Conservation (phyloP, 306 rosid genomes). For the Begonia masoniana region DNA sequence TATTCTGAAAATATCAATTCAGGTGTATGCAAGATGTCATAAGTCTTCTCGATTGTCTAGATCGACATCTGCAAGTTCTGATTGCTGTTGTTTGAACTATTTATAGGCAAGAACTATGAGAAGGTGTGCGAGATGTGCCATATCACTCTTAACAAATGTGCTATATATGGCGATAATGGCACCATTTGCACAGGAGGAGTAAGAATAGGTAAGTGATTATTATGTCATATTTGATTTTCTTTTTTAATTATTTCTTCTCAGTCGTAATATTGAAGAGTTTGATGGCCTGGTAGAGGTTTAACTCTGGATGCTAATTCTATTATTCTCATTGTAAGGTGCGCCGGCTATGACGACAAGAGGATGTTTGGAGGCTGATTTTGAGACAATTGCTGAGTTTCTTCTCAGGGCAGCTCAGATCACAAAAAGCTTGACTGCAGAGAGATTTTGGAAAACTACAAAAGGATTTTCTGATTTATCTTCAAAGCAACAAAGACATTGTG, state of each 20-base stretch:
- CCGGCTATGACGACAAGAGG: slow-evolving; percentile 95
- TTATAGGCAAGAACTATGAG: slow-evolving; percentile 63
- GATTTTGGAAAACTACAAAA: slow-evolving; percentile 48
- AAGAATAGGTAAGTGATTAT: slow-evolving; percentile 49
- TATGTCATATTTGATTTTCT: background rate
- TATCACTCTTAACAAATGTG: slow-evolving; percentile 61
- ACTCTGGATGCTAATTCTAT: background rate
- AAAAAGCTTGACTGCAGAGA: slow-evolving; percentile 27
- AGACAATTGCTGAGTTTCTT: slow-evolving; percentile 65
- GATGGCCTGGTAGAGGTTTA: background rate
- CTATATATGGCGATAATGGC: slow-evolving; percentile 55
- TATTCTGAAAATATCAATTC: too few species aligned
- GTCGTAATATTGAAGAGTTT: too few species aligned
- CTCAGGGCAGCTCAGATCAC: slow-evolving; percentile 62
- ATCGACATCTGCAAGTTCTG: background rate
- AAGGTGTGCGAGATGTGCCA: slow-evolving; percentile 74
- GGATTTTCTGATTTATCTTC: slow-evolving; percentile 47
- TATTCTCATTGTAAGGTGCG: slow-evolving; percentile 36
- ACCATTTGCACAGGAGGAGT: slow-evolving; percentile 64
- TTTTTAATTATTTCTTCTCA: too few species aligned
- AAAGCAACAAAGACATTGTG: slow-evolving; percentile 40
- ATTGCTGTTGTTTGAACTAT: slow-evolving; percentile 2
- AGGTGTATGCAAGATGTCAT: too few species aligned
- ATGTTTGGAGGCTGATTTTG: slow-evolving; percentile 71
- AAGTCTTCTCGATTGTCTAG: background rate